Percentiles rank a stretch among this genome's conserved stretches.
Evolutionary conservation across 805 yeast species (phyloP).

Genomic region (Ogataea allantospora): DNA sequence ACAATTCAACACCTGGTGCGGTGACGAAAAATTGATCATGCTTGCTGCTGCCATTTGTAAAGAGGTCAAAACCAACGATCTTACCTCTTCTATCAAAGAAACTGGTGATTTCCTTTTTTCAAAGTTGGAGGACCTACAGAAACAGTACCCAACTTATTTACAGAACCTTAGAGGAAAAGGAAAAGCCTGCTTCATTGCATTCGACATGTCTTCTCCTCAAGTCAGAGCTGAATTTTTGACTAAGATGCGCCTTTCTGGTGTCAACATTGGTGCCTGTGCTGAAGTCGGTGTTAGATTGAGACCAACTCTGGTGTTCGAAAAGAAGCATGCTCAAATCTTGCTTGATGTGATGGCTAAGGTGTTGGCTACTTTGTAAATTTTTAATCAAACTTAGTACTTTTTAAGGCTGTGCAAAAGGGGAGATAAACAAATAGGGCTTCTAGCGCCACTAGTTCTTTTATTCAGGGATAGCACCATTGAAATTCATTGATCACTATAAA

Average conservation of each 20-base stretch:
- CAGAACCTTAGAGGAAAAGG: conserved; percentile 69
- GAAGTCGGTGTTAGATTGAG: conserved; percentile 75
- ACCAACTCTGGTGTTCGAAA: conserved; percentile 75
- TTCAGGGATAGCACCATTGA: not conserved
- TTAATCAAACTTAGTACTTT: not conserved
- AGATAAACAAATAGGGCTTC: conserved; percentile 6
- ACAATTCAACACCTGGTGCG: conserved; percentile 94
- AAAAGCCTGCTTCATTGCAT: conserved; percentile 81
- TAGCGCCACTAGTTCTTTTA: conserved; percentile 6
- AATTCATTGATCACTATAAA: not conserved
- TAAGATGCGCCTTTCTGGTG: conserved; percentile 62
- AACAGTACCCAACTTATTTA: conserved; percentile 51
- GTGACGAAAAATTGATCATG: conserved; percentile 80
- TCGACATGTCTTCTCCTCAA: conserved; percentile 56
- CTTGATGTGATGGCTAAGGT: conserved; percentile 43
- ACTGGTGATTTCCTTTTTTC: conserved; percentile 68
- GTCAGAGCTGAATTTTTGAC: conserved; percentile 60
- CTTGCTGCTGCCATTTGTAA: conserved; percentile 71
- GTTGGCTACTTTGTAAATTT: conserved; percentile 25
- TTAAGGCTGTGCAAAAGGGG: conserved; percentile 5
- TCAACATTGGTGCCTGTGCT: conserved; percentile 86
- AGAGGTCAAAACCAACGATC: conserved; percentile 60
- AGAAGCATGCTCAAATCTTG: conserved; percentile 74
- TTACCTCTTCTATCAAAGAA: conserved; percentile 51
- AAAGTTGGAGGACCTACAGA: conserved; percentile 51